Conservation (phyloP, 345 rosid species). For the Salix dunnii region DNA sequence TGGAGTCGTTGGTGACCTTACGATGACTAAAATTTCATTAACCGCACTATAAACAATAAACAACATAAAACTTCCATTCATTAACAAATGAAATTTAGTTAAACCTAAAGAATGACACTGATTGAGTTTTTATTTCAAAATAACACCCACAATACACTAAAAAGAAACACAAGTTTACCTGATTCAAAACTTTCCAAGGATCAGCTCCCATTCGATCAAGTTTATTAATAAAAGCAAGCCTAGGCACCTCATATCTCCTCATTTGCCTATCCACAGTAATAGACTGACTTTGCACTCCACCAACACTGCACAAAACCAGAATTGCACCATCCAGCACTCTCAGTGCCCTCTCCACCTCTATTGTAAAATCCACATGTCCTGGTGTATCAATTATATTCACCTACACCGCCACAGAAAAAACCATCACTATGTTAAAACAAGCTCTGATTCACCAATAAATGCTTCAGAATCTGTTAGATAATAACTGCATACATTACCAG, state of each 20-base stretch:
- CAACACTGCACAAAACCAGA: conserved; percentile 91
- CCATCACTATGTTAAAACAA: not conserved
- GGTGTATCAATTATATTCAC: conserved; percentile 96
- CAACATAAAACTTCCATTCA: not conserved
- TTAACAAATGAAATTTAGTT: not conserved
- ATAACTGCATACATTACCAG: not conserved
- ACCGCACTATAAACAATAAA: not conserved
- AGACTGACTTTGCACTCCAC: conserved; percentile 99
- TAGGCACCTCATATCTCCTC: conserved; percentile 95
- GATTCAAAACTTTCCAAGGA: conserved; percentile 96
- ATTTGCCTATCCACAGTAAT: conserved; percentile 98
- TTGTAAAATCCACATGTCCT: conserved; percentile 96
- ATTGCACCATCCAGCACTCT: conserved; percentile 97
- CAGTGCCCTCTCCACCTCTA: conserved; percentile 97
- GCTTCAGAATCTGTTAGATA: not conserved
- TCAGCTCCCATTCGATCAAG: conserved; percentile 99
- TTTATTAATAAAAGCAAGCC: conserved; percentile 91
- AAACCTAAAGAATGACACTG: not conserved
- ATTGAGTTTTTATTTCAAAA: not conserved
- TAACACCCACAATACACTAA: not conserved
- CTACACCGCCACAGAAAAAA: conserved; percentile 35
- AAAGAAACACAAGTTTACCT: conserved; percentile 41
- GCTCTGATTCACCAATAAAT: not conserved
- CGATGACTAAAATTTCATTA: not conserved
- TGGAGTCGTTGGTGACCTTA: no score